Evolutionary conservation across 2,329 filamentous ascomycete species (phyloP).

Genomic region (Fonsecaea nubica): DNA sequence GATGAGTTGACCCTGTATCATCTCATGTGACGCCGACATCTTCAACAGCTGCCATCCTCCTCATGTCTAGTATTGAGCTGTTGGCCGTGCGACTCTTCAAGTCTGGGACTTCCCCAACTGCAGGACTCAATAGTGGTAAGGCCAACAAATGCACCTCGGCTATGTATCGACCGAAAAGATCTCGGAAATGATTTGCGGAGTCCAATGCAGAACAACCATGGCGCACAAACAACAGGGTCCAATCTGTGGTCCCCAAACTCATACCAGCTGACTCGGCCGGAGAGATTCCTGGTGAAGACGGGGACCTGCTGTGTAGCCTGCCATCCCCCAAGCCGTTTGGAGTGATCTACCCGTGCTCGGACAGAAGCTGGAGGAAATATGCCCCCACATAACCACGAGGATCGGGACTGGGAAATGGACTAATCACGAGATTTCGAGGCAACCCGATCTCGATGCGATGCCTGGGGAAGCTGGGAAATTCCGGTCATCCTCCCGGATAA

Average conservation of each 20-base stretch:
- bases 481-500: background rate
- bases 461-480: background rate
- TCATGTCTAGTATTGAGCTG: background rate
- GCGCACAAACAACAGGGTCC: background rate
- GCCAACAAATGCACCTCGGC: background rate
- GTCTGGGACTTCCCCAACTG: background rate
- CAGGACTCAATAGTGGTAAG: background rate
- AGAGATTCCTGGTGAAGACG: background rate
- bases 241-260: background rate
- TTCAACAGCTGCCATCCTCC: background rate
- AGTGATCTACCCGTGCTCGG: background rate
- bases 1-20: background rate
- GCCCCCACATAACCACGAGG: background rate
- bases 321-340: background rate
- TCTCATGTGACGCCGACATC: background rate
- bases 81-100: background rate
- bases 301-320: background rate
- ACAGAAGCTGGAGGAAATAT: background rate
- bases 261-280: background rate
- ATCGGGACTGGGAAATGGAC: background rate
- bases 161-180: background rate
- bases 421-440: background rate
- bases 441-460: background rate
- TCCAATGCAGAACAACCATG: background rate
- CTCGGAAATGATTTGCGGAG: slow-evolving; percentile 1